These are phyloP conservation scores for Penicillium nucicola DNA, from an alignment of 495 filamentous ascomycete genomes.

Conservation along the genomic window DNA sequence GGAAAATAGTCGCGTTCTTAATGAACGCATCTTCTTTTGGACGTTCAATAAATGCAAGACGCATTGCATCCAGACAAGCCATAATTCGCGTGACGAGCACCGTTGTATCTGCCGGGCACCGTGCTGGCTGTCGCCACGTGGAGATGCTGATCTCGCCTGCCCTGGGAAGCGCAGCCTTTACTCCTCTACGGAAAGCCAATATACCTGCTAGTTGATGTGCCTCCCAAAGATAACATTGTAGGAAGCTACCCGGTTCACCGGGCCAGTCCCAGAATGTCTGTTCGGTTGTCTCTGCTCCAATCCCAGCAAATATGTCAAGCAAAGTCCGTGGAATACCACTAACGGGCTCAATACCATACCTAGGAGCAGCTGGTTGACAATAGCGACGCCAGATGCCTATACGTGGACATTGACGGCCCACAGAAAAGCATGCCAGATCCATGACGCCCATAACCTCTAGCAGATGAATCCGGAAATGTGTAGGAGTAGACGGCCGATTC, in stretches of 20 bases:
- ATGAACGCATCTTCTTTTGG: constrained; percentile 19
- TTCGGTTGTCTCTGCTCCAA: constrained; percentile 25
- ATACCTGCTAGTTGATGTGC: constrained; percentile 34
- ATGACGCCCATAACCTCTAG: constrained; percentile 40
- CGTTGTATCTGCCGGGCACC: constrained; percentile 14
- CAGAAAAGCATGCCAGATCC: constrained; percentile 28
- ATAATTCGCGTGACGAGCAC: constrained; percentile 28
- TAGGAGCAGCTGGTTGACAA: constrained; percentile 16
- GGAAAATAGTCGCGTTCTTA: constrained; percentile 29
- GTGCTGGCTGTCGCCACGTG: constrained; percentile 4
- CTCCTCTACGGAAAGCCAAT: constrained; percentile 15
- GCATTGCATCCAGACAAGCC: constrained; percentile 30
- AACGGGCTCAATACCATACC: constrained; percentile 25
- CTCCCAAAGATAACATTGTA: constrained; percentile 37
- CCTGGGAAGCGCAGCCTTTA: not conserved
- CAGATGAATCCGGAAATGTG: constrained; percentile 26
- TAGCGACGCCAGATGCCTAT: constrained; percentile 33
- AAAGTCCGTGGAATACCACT: constrained; percentile 32
- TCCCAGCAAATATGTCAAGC: constrained; percentile 30
- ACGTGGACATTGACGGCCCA: constrained; percentile 26
- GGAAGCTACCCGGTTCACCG: constrained; percentile 24
- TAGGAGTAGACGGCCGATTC: not conserved
- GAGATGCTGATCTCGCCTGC: not conserved
- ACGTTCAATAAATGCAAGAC: constrained; percentile 18
- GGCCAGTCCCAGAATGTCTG: constrained; percentile 36